Evolutionary conservation across 2,329 filamentous ascomycete genomes (phyloP), one percentile per base, ranked within the genome.

Genomic region (Alternaria infectoria): DNA sequence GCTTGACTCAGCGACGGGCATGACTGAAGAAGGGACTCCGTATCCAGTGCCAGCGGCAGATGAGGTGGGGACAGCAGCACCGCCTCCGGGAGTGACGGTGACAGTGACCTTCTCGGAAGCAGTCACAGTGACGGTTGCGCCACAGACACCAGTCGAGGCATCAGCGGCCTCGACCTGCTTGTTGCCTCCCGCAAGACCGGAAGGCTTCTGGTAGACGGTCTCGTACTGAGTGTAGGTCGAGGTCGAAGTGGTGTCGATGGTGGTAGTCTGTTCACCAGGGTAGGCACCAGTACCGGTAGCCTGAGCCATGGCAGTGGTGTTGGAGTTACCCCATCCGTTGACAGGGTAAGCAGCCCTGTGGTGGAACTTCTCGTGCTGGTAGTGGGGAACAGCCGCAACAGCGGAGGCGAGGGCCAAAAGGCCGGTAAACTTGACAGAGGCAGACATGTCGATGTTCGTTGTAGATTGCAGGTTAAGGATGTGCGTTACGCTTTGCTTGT

Each of bases 401-500:
- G 76, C 72, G 61, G 77, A 77, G 63, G 78, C 76, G 63, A 84
- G 75, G 54, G 81, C 80, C 79, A 84, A 71, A 63, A 83, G 74
- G 65, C 77, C 45, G n/a, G 60, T 78, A 68, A 84, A 70, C 68
- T 80, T 77, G 65, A 76, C 76, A 61, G 71, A 71, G 66, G 74
- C 65, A 65, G 76, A 75, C 75, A 78, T 78, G 45, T 71, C 72
- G 75, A 73, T 65, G 25, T 74, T 72, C 65, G 61, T 58, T 49
- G 21, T 40, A 54, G 17, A 36, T 52, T 10, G 21, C 49, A 52
- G 49, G 49, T 52, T 52, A 25, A 40, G 49, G 10, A 52, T 57
- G n/a, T 49, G 50, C 51, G 51, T 32, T 54, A 50, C 51, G 51
- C 50, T 45, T 62, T 63, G 51, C 55, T 60, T 55, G 57, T 51